Evolutionary conservation across 768 basidiomycete genomes (phyloP), one percentile per base, ranked within the genome.

Genomic region (Tricholoma flavovirens): DNA sequence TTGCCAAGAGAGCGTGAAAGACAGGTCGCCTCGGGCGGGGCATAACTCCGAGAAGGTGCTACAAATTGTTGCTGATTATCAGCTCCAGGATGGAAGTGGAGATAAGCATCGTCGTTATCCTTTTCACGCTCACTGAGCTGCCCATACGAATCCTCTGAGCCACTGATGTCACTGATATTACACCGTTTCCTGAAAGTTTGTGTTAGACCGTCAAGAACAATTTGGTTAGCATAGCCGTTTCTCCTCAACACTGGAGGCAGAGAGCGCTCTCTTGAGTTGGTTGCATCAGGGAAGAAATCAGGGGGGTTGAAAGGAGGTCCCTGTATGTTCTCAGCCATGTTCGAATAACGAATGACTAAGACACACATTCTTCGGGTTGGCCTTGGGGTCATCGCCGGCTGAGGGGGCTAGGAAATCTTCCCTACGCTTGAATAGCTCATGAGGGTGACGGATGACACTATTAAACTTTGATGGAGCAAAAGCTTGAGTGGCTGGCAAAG

Each of bases 261-360:
- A 65, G 49, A 63, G 42, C 17, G 54, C 56, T 64, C 72, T 65
- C 58, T 75, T 72, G 53, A 58, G 65, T 70, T 74, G 51, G 62
- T 58, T 26, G 49, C 43, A 42, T 32, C 30, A 43, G 54, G 11
- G 40, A 17, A 53, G 46, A 55, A 0, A 38, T 33, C 42, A 40
- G 11, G 32, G 33, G 46, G 17, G 15, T 4, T 33, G 33, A 19
- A 32, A 58, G 32, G 36, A 57, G 36, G 40, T 53, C 51, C 45
- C 73, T 75, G 59, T 24, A 59, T 56, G 68, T 71, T 67, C 72
- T 75, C 65, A 75, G 72, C 66, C 63, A 33, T 9, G 45, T 48
- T 43, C 11, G 42, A 24, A 29, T 14, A 30, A 8, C 29, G 46
- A 49, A 49, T n/a, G 8, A 29, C 19, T 29, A 8, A 9, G 17